Conservation (phyloP, 192 early-diverging fungal species). For the Mortierella hygrophila region DNA sequence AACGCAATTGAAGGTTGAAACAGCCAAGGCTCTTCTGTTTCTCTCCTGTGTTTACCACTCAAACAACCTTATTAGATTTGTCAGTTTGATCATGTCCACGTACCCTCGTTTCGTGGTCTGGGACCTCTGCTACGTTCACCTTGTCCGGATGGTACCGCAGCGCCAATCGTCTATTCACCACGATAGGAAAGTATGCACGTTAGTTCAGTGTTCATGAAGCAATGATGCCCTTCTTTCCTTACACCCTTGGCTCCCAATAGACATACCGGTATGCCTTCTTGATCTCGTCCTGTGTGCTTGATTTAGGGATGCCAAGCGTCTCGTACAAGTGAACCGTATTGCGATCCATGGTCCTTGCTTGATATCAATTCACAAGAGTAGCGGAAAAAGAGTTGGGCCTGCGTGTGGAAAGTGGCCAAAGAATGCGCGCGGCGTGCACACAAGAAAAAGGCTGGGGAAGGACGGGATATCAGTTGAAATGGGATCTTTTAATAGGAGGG, state of each 20-base stretch:
- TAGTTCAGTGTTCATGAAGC: neutral
- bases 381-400: neutral
- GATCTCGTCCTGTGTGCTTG: slow-evolving; percentile 62
- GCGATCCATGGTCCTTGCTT: slow-evolving; percentile 56
- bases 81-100: neutral
- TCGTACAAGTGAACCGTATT: slow-evolving; percentile 62
- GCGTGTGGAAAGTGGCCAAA: neutral
- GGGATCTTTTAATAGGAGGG: neutral
- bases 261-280: slow-evolving; percentile 57
- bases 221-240: too few relatives aligned
- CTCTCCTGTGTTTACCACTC: neutral
- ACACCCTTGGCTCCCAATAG: too few relatives aligned
- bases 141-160: slow-evolving; percentile 27
- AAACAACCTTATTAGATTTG: neutral
- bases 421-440: neutral
- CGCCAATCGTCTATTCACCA: slow-evolving; percentile 13
- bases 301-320: slow-evolving; percentile 57
- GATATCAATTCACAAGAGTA: too few relatives aligned
- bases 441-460: neutral
- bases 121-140: slow-evolving; percentile 18
- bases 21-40: neutral
- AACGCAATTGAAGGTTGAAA: neutral
- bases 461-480: neutral
- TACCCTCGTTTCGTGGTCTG: slow-evolving; percentile 26
- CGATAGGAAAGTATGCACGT: neutral